Base-by-base conservation (phyloP, 2,329 filamentous ascomycete species). In the Tricladium varicosporioides region DNA sequence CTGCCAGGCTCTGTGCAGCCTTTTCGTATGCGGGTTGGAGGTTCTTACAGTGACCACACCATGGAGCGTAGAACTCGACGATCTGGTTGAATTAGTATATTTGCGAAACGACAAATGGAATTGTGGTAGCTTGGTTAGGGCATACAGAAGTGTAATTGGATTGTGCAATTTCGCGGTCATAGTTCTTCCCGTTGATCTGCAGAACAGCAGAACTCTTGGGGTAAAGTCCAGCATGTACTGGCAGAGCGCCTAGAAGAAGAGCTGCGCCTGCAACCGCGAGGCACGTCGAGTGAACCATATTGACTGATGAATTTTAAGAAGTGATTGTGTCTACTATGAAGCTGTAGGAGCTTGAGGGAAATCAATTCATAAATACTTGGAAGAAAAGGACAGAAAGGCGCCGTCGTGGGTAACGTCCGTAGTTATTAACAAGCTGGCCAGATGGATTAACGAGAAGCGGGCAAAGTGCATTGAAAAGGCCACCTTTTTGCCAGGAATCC, bases 21-120 rank as follows among this genome's bases (percentile, higher is more conserved):
- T 96, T 96, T 74, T 97, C 93, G 75, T 94, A 99, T 46, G 91
- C 90, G 2, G 92, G 93, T 76, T 97, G 92, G 69, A 99, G 87
- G 75, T 89, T 97, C 76, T 96, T 83, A 78, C 94, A 99, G 76
- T 97, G 94, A 44, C 93, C 94, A 69, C 94, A 97, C 93, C 93
- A 97, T 19, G 93, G 93, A 8, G 93, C 93, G 70, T 96, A 97
- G 81, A 97, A 97, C 75, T 92, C 91, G 71, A 85, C 76, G 47
- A 85, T 81, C 81, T 86, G 63, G 40, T 52, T 56, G 58, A 60
- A 46, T 65, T 53, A 62, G 62, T 51, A 48, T 55, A 57, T 18
- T 57, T 62, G 49, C 43, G 32, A 45, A 5, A n/a, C n/a, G 27
- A 22, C 22, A 33, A 27, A 32, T 15, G 18, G 10, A 48, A 15